Percentiles rank a stretch among this genome's conserved stretches.
Evolutionary conservation across 371 early-diverging fungal species (phyloP).

Genomic region (Coemansia sp.): DNA sequence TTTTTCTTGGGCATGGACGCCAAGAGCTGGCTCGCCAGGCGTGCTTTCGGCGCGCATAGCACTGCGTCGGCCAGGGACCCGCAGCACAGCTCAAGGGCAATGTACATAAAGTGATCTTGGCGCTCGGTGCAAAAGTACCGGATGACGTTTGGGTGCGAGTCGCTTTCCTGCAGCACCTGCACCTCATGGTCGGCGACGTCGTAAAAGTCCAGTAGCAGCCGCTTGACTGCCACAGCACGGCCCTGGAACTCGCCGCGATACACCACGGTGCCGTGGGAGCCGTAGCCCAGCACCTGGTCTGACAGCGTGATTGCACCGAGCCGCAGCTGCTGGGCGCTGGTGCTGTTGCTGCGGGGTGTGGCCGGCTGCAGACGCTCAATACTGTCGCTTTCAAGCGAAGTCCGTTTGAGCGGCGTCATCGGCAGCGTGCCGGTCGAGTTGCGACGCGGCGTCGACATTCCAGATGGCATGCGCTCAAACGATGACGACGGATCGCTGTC

Average conservation of each 20-base stretch:
- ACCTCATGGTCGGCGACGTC: slow-evolving; percentile 94
- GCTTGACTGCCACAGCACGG: slow-evolving; percentile 90
- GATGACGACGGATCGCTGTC: slow-evolving; percentile 39
- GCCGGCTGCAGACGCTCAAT: too few species aligned
- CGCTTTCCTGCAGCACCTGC: slow-evolving; percentile 84
- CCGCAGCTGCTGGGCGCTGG: slow-evolving; percentile 12
- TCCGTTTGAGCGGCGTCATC: slow-evolving; percentile 45
- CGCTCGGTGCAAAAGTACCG: slow-evolving; percentile 92
- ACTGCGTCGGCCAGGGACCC: slow-evolving; percentile 67
- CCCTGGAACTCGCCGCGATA: slow-evolving; percentile 90
- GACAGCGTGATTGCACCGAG: slow-evolving; percentile 39
- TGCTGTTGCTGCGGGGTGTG: slow-evolving; percentile 5
- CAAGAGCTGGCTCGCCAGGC: slow-evolving; percentile 37
- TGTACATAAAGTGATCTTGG: slow-evolving; percentile 87
- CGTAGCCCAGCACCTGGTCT: slow-evolving; percentile 73
- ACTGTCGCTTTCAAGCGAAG: slow-evolving; percentile 7
- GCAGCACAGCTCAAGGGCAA: slow-evolving; percentile 90
- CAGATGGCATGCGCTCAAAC: slow-evolving; percentile 37
- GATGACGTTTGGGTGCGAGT: slow-evolving; percentile 94
- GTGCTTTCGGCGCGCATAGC: slow-evolving; percentile 26
- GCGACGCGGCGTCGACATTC: slow-evolving; percentile 37
- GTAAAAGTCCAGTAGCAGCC: slow-evolving; percentile 90
- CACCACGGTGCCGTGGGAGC: slow-evolving; percentile 96
- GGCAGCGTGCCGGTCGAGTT: slow-evolving; percentile 44
- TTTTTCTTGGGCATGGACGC: slow-evolving; percentile 25